Evolutionary conservation across 2,329 filamentous ascomycete species (phyloP).

Genomic region (Neoscytalidium dimidiatum): DNA sequence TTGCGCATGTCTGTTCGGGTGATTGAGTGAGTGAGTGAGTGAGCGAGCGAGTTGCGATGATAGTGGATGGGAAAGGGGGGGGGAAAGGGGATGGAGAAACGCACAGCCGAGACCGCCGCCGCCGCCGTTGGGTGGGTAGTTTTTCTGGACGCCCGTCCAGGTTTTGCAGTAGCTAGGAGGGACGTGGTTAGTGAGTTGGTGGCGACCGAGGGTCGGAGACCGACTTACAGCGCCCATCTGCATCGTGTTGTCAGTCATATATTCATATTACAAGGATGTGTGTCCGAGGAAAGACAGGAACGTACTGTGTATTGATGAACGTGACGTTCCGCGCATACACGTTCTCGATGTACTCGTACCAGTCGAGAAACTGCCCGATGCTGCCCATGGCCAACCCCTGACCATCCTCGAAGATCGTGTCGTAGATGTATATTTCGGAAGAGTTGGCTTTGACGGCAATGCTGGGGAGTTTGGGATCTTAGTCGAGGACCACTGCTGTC

Average conservation of each 20-base stretch:
- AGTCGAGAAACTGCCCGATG: conserved; percentile 56
- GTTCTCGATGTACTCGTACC: conserved; percentile 51
- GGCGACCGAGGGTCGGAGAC: no score
- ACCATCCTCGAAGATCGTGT: conserved; percentile 53
- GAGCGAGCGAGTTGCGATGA: neutral
- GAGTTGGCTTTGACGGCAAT: conserved; percentile 59
- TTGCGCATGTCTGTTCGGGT: neutral
- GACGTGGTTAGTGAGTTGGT: neutral
- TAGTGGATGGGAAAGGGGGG: neutral
- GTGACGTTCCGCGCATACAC: conserved; percentile 6
- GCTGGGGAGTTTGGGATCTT: conserved; percentile 53
- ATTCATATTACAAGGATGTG: neutral
- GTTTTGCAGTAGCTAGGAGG: conserved; percentile 7
- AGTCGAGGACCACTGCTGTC: conserved; percentile 46
- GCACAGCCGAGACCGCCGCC: conserved; percentile 9
- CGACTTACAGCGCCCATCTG: conserved; percentile 14
- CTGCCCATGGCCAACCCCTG: conserved; percentile 59
- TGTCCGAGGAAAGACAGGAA: neutral
- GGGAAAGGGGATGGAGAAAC: neutral
- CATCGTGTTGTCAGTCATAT: neutral
- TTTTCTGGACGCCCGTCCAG: conserved; percentile 5
- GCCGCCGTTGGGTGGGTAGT: conserved; percentile 11
- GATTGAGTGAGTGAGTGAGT: no score
- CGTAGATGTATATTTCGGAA: conserved; percentile 54
- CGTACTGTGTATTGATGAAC: neutral